A percentile compares a stretch with the other conserved stretches of the same genome.
These are phyloP conservation scores for Monosporascus cannonballus DNA, from an alignment of 2,329 filamentous ascomycete species.

Conservation along the genomic window DNA sequence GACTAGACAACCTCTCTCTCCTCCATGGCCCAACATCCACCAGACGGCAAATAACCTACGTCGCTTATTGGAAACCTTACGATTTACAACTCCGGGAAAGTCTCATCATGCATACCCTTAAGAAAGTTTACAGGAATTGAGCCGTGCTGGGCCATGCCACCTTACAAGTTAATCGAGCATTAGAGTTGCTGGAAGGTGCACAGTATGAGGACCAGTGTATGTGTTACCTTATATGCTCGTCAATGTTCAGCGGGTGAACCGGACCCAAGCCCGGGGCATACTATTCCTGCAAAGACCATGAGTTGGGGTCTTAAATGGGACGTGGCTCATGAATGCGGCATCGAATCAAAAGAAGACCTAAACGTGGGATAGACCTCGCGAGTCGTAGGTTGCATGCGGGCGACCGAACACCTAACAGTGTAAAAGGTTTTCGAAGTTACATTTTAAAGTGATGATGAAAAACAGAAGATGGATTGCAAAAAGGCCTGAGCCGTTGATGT, in stretches of 20 bases:
- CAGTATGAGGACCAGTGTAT: too few species aligned
- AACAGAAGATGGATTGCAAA: constrained; percentile 1
- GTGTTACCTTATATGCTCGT: too few species aligned
- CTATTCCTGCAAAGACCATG: neutral
- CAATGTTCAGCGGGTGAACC: neutral
- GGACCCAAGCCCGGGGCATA: neutral
- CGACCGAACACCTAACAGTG: neutral
- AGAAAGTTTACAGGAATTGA: neutral
- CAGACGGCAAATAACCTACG: neutral
- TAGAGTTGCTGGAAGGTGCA: neutral
- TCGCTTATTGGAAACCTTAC: neutral
- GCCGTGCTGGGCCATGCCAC: neutral
- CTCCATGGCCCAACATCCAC: too few species aligned
- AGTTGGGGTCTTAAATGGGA: neutral
- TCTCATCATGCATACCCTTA: neutral
- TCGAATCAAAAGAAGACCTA: neutral
- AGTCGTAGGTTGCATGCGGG: neutral
- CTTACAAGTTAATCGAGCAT: neutral
- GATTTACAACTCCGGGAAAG: neutral
- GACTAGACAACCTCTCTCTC: too few species aligned
- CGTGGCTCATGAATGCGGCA: neutral
- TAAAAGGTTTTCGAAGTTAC: neutral
- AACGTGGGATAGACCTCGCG: neutral
- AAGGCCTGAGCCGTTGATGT: constrained; percentile 16
- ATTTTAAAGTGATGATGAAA: constrained; percentile 8